phyloP scores from a whole-genome alignment of 177 flowering plant species.

The Vitis hybrid region DNA sequence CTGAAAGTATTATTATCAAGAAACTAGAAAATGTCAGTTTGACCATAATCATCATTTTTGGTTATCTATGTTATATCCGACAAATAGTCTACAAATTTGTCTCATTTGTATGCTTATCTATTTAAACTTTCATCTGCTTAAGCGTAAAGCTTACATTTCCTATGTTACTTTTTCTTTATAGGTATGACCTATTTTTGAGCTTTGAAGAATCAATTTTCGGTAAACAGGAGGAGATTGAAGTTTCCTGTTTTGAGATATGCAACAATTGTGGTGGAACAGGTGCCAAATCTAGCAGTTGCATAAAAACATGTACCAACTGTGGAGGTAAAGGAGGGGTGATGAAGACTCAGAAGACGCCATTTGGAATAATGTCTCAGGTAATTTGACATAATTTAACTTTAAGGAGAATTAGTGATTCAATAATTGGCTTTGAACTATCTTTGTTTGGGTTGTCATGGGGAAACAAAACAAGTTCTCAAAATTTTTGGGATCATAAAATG shows the following conservation, averaged over 20 bases:
- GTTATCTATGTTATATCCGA: background rate
- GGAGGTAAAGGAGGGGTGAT: constrained; percentile 80
- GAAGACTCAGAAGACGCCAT: constrained; percentile 83
- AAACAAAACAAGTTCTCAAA: no score
- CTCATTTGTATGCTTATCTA: constrained; percentile 2
- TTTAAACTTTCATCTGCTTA: background rate
- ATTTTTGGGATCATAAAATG: no score
- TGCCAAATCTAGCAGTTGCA: constrained; percentile 63
- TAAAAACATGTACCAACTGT: constrained; percentile 66
- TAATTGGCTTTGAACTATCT: background rate
- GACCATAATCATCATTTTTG: background rate
- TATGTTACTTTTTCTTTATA: constrained; percentile 21
- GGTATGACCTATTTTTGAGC: constrained; percentile 70
- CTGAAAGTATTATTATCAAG: background rate
- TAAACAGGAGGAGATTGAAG: constrained; percentile 54
- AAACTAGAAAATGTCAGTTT: background rate
- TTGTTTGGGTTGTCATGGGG: no score
- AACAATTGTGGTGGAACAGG: constrained; percentile 76
- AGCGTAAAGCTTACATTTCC: background rate
- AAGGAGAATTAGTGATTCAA: background rate
- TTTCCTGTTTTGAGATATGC: constrained; percentile 67
- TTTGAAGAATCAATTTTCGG: constrained; percentile 95
- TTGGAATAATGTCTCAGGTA: constrained; percentile 95
- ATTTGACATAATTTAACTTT: constrained; percentile 3
- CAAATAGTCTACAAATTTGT: no score